These are phyloP conservation scores for Eragrostis curvula DNA, from an alignment of 176 grass and related monocot genomes.

Conservation along the genomic window DNA sequence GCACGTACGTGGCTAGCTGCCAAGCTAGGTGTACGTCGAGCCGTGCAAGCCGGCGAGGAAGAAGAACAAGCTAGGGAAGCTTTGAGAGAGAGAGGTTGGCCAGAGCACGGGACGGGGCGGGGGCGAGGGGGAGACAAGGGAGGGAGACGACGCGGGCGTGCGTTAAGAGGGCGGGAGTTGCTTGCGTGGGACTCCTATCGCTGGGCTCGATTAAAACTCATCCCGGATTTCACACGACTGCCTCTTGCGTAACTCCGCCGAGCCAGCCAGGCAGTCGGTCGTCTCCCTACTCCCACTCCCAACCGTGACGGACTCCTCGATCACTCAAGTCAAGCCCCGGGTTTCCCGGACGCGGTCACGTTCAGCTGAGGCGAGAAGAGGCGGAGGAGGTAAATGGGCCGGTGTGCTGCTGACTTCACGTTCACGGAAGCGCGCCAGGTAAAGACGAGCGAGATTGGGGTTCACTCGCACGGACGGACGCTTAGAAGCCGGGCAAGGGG, in stretches of 20 bases:
- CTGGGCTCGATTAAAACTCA: constrained; percentile 35
- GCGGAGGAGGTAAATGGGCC: not conserved
- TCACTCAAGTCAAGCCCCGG: constrained; percentile 12
- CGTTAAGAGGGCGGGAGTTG: constrained; percentile 52
- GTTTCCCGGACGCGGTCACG: constrained; percentile 28
- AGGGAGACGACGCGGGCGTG: constrained; percentile 42
- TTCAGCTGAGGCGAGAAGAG: not conserved
- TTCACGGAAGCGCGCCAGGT: constrained; percentile 46
- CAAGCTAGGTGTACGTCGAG: not conserved
- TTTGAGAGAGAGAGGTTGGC: not conserved
- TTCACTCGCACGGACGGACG: constrained; percentile 8
- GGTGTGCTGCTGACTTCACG: constrained; percentile 52
- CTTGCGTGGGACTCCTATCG: constrained; percentile 68
- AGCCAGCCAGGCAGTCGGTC: not conserved
- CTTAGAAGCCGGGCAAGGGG: constrained; percentile 36
- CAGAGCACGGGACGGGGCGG: not conserved
- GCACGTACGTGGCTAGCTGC: not conserved
- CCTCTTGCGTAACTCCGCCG: constrained; percentile 34
- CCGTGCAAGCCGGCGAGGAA: constrained; percentile 4
- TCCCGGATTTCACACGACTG: constrained; percentile 2
- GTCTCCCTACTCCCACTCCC: not conserved
- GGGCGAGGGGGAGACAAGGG: constrained; percentile 21
- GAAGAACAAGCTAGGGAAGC: not conserved
- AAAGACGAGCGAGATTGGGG: not conserved
- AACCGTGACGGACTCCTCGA: not conserved